Base-by-base conservation (phyloP, 305 asterid genomes). In the Fraxinus velutina region DNA sequence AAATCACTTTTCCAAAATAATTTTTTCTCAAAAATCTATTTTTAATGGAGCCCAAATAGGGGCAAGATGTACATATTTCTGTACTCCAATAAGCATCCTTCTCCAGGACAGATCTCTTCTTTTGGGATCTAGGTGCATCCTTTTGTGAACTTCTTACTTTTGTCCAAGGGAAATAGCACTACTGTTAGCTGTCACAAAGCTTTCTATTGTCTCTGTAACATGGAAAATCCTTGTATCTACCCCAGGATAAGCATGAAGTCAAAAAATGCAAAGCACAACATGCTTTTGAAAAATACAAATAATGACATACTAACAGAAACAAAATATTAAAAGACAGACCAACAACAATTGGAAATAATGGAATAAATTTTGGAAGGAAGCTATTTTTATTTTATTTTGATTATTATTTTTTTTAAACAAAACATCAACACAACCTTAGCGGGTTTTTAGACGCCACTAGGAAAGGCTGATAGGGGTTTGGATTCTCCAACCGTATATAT, bases 261-360 rank as follows among this genome's bases (percentile, higher is more conserved):
- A 64, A 13, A 22, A 22, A 24, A 62, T 75, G 71, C 79, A 73
- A 62, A 77, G 21, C 57, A 77, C 21, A 2, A 64, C 13, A 6
- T 36, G 50, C 78, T 84, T 84, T 73, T 60, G 30, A 57, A 24
- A 84, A 75, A 64, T 72, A 17, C 66, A 76, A 44, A 76, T 50
- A 47, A 57, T 77, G 52, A 73, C 80, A 34, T 71, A 36, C 73
- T 39, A 37, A 47, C 0, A n/a, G 33, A 22, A 19, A 22, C 70
- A 78, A 60, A 60, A 32, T 72, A 78, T 78, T 75, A 24, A 81
- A 47, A 68, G 42, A 55, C 32, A 73, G n/a, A 36, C 8, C 5
- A 22, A 44, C 64, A 1, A 29, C 34, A 36, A 66, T 30, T 68
- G 6, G 60, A 85, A 86, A 52, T 62, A 42, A 13, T 66, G 77